phyloP scores from a whole-genome alignment of 306 rosid genomes.

The Prunus campanulata region DNA sequence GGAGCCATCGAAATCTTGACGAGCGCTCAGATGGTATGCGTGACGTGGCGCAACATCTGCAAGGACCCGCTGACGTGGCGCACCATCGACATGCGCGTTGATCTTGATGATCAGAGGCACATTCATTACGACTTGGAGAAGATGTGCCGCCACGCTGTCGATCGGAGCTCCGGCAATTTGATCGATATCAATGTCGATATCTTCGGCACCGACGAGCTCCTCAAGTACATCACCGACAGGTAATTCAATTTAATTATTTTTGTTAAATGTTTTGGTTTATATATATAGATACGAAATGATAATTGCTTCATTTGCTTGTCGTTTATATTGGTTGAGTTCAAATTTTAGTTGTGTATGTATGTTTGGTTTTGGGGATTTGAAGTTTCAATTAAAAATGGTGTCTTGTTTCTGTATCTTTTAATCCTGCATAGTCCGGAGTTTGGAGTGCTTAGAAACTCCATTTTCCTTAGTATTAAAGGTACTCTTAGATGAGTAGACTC shows the following conservation, averaged over 20 bases:
- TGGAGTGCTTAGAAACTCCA: too few species aligned
- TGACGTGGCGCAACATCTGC: constrained; percentile 46
- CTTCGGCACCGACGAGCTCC: constrained; percentile 45
- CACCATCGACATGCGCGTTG: constrained; percentile 35
- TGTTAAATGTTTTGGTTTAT: too few species aligned
- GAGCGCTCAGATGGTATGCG: constrained; percentile 46
- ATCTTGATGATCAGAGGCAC: background rate
- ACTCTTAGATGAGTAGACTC: too few species aligned
- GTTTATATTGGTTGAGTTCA: background rate
- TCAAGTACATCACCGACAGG: constrained; percentile 42
- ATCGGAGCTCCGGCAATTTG: constrained; percentile 49
- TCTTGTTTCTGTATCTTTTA: too few species aligned
- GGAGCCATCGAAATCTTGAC: constrained; percentile 39
- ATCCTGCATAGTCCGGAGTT: too few species aligned
- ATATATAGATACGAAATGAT: too few species aligned
- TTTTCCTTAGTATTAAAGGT: too few species aligned
- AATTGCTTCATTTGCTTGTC: background rate
- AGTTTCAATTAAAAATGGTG: too few species aligned
- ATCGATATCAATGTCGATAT: constrained; percentile 39
- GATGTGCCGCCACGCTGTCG: constrained; percentile 47
- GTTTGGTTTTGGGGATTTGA: too few species aligned
- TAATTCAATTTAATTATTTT: background rate
- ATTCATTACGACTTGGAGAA: constrained; percentile 8
- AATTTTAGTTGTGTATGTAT: too few species aligned
- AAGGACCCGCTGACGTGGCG: constrained; percentile 54